Evolutionary conservation across 2,329 filamentous ascomycete species (phyloP).

Genomic region (Verticillium nubilum): DNA sequence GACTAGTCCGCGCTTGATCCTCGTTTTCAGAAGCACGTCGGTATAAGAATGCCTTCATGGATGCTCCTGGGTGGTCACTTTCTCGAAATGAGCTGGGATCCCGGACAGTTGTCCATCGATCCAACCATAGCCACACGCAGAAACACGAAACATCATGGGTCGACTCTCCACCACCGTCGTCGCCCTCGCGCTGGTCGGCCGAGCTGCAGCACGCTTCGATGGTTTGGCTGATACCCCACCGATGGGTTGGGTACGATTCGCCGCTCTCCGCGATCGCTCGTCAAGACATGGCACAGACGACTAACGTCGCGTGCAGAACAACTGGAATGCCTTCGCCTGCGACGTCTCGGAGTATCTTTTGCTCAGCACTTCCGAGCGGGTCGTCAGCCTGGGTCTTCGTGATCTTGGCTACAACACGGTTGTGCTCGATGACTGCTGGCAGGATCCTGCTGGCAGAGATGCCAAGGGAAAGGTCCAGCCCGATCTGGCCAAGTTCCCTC

Average conservation of each 20-base stretch:
- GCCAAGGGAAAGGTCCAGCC: constrained; percentile 19
- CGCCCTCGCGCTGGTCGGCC: constrained; percentile 5
- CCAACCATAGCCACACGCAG: neutral
- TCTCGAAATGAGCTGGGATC: neutral
- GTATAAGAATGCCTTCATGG: neutral
- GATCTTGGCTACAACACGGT: constrained; percentile 23
- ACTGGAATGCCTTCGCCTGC: constrained; percentile 10
- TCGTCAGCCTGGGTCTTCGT: constrained; percentile 18
- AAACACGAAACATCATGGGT: neutral
- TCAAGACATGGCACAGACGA: neutral
- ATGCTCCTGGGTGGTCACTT: neutral
- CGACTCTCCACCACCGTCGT: neutral
- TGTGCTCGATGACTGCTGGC: constrained; percentile 30
- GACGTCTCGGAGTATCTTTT: constrained; percentile 12
- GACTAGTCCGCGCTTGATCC: neutral
- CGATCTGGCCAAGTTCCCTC: constrained; percentile 28
- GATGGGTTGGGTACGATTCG: constrained; percentile 13
- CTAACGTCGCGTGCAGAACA: constrained; percentile 4
- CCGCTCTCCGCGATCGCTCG: neutral
- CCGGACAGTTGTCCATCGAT: neutral
- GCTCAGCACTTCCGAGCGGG: constrained; percentile 14
- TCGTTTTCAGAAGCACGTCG: neutral
- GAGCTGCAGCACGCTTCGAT: constrained; percentile 11
- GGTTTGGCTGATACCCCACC: constrained; percentile 14
- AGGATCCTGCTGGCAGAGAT: constrained; percentile 18